Base-by-base conservation (phyloP, 2,329 filamentous ascomycete species). In the Aspergillus viridinutans region DNA sequence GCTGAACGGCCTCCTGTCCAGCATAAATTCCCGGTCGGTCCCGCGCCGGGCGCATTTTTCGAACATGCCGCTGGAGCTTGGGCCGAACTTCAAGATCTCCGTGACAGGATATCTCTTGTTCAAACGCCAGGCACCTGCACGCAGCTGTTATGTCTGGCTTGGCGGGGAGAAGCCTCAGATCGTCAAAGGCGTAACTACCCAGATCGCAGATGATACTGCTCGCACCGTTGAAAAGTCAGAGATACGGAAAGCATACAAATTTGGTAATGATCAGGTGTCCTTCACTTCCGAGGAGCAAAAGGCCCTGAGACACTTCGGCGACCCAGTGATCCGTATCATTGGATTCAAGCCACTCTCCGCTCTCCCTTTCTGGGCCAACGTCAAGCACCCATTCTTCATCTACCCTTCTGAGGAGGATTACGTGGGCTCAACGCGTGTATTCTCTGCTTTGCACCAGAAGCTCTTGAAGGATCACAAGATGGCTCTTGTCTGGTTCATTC, bases 91-190 rank as follows among this genome's bases (percentile, higher is more conserved):
- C 25, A 86, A 82, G 47, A 96, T 99, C 54, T 92, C 92, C 0
- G 88, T 99, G 42, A 97, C 95, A 67, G 94, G 94, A 5, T 99
- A 93, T 76, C 90, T 96, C 52, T 77, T 97, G 12, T 82, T 97
- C 54, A 93, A 96, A 67, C 85, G 86, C 48, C 93, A 97, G 71
- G 84, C 85, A 51, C 89, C 91, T 12, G 88, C 88, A 3, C 83
- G 92, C 52, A 94, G 85, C 45, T 93, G 89, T 68, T 97, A 92
- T 68, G 85, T 99, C 61, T 97, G 90, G 83, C 80, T 94, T 1
- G 89, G 89, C 23, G 90, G 89, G n/a, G 92, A 97, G 68, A 87
- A 85, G 61, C 84, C 90, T 0, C 89, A 96, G 69, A 88, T 97
- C 56, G 92, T 85, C 1, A 80, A 84, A 12, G 86, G 89, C 1